Percentiles rank a stretch among this genome's conserved stretches.
phyloP scores from a whole-genome alignment of 768 basidiomycete species.

The Cyclocybe aegerita region DNA sequence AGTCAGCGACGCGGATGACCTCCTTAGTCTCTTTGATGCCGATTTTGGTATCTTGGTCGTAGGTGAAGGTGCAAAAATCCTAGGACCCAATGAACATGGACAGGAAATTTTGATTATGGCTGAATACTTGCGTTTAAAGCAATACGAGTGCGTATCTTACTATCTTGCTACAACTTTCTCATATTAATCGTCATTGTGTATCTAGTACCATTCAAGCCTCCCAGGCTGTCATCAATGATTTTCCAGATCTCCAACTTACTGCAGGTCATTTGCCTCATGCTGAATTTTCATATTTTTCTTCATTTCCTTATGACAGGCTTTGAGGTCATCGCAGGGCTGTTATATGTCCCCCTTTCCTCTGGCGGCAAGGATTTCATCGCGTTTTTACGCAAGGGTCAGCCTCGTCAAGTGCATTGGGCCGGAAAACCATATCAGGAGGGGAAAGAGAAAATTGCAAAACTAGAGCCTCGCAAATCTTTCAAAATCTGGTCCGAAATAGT shows the following conservation, averaged over 20 bases:
- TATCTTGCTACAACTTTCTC: not conserved
- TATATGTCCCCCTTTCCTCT: conserved; percentile 73
- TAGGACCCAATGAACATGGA: conserved; percentile 68
- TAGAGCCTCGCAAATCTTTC: conserved; percentile 82
- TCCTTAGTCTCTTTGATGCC: conserved; percentile 76
- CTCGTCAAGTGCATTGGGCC: conserved; percentile 73
- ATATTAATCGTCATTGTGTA: not conserved
- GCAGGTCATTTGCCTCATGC: conserved; percentile 30
- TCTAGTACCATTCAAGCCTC: conserved; percentile 67
- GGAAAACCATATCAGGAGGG: conserved; percentile 62
- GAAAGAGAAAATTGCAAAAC: conserved; percentile 26
- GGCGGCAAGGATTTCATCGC: conserved; percentile 80
- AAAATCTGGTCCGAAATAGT: conserved; percentile 78
- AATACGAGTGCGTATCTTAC: conserved; percentile 52
- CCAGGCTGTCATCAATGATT: conserved; percentile 66
- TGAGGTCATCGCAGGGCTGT: conserved; percentile 68
- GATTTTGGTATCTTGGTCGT: conserved; percentile 73
- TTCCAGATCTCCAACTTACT: conserved; percentile 65
- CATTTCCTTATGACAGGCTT: conserved; percentile 33
- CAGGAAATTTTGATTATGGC: conserved; percentile 79
- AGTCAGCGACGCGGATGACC: conserved; percentile 77
- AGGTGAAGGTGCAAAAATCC: conserved; percentile 69
- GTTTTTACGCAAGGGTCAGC: conserved; percentile 75
- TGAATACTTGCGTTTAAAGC: conserved; percentile 75
- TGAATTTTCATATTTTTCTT: not conserved